These are phyloP conservation scores for Yamadazyma sp. DNA, from an alignment of 1,139 yeast species.

Conservation along the genomic window DNA sequence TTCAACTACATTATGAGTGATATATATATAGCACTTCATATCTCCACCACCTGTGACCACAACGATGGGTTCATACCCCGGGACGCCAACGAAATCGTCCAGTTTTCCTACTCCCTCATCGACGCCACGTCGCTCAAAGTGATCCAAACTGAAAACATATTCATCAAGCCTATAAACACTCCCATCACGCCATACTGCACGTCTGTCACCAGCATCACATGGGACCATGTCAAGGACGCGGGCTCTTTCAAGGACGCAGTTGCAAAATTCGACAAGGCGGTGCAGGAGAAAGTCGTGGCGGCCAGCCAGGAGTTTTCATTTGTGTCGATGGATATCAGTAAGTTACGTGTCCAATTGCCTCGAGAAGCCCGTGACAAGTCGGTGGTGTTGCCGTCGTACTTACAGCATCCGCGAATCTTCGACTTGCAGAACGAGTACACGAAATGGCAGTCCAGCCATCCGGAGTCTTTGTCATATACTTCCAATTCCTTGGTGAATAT, in stretches of 20 bases:
- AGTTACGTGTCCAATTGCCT: constrained; percentile 72
- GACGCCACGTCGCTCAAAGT: constrained; percentile 36
- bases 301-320: constrained; percentile 59
- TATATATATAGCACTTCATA: constrained; percentile 59
- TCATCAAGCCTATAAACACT: constrained; percentile 65
- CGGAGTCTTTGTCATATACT: constrained; percentile 57
- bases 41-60: constrained; percentile 72
- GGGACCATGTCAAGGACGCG: constrained; percentile 62
- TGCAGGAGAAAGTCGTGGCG: constrained; percentile 44
- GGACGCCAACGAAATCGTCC: constrained; percentile 67
- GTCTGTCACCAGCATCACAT: constrained; percentile 50
- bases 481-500: constrained; percentile 52
- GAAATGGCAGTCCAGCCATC: constrained; percentile 66
- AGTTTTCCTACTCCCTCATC: constrained; percentile 62
- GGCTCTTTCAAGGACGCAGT: constrained; percentile 64
- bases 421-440: constrained; percentile 73
- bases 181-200: constrained; percentile 68
- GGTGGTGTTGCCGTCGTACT: constrained; percentile 67
- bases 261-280: constrained; percentile 46
- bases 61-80: constrained; percentile 55
- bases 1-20: constrained; percentile 45
- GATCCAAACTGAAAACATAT: constrained; percentile 39
- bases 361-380: constrained; percentile 81
- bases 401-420: constrained; percentile 75
- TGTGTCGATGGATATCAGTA: constrained; percentile 67